A percentile compares a stretch with the other conserved stretches of the same genome.
Evolutionary conservation across 352 stramenopile species (phyloP).

Genomic region (Phytophthora tentaculata): DNA sequence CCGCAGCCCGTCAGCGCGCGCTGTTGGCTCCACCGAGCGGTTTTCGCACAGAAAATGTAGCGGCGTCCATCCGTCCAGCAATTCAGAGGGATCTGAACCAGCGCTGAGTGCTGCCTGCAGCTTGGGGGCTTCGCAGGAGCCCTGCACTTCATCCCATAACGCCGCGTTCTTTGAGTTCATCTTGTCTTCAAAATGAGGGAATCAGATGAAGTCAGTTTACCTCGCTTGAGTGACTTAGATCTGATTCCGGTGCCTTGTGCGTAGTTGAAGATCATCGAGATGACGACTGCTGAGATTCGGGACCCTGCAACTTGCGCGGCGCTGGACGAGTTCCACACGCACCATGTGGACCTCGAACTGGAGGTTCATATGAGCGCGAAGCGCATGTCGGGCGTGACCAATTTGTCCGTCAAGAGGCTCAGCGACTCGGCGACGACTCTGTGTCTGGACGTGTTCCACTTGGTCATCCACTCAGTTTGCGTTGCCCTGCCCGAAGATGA

Average conservation of each 20-base stretch:
- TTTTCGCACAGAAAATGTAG: conserved; percentile 83
- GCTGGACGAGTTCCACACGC: conserved; percentile 55
- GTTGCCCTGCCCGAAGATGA: conserved; percentile 22
- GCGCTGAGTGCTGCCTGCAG: conserved; percentile 43
- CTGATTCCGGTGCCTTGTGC: conserved; percentile 1
- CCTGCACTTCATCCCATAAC: conserved; percentile 80
- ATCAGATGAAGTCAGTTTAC: conserved; percentile 8
- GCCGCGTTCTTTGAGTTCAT: conserved; percentile 43
- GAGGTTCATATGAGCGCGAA: conserved; percentile 51
- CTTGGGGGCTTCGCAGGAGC: conserved; percentile 47
- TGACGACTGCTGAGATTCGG: conserved; percentile 5
- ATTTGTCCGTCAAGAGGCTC: conserved; percentile 45
- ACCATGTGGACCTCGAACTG: conserved; percentile 57
- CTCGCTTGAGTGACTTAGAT: conserved; percentile 1
- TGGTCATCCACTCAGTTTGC: conserved; percentile 56
- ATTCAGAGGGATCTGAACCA: conserved; percentile 11
- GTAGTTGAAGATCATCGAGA: conserved; percentile 6
- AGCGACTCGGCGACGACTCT: conserved; percentile 21
- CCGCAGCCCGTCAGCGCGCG: conserved; percentile 47
- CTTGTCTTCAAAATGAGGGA: conserved; percentile 28
- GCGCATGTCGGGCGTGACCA: conserved; percentile 38
- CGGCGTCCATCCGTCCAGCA: conserved; percentile 79
- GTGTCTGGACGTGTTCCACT: conserved; percentile 68
- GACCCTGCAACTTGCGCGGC: conserved; percentile 73
- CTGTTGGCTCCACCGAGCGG: conserved; percentile 43